Base-by-base conservation (phyloP, 2,329 filamentous ascomycete species). In the Lecanicillium sp. region DNA sequence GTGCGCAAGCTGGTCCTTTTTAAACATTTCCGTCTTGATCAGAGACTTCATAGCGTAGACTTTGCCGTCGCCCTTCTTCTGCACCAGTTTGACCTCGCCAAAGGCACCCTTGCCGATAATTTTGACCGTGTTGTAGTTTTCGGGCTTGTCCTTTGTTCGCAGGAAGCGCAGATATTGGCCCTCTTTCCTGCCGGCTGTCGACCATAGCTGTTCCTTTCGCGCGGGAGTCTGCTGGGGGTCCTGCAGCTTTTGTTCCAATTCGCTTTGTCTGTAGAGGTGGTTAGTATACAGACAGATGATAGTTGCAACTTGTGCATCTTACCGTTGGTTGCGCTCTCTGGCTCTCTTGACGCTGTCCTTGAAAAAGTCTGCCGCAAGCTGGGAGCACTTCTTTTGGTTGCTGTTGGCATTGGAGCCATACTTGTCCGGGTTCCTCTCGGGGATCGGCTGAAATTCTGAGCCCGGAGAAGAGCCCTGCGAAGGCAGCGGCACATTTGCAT, bases 1-100 rank as follows among this genome's bases (percentile, higher is more conserved):
- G 65, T 98, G 92, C 14, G 92, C 92, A 44, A 98, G 70, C 62
- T 98, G 92, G 57, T 98, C 92, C 65, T 95, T 95, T 68, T 95
- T 95, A 70, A 95, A 95, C 92, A 98, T 98, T 64, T 98, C 92
- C 35, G 87, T 88, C 72, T 98, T 98, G 63, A 98, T 87, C 50
- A 98, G 72, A 33, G 90, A 96, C 70, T 98, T 98, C 71, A 98
- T 83, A 44, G 92, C 92, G 54, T 96, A 98, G 47, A 98, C 89
- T 65, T 95, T 95, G 63, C 86, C 87, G 55, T 96, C 92, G 38
- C 85, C 80, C 73, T 89, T 95, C 67, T 94, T 86, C 67, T 95
- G 89, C 42, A 98, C 92, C 45, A 98, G 74, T 67, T 95, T 94
- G 53, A 98, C 92, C 64, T 98, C 92, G 59, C 92, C 92, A 56